Evolutionary conservation across 805 yeast genomes (phyloP).

Genomic region (Saccharomyces paradoxus): DNA sequence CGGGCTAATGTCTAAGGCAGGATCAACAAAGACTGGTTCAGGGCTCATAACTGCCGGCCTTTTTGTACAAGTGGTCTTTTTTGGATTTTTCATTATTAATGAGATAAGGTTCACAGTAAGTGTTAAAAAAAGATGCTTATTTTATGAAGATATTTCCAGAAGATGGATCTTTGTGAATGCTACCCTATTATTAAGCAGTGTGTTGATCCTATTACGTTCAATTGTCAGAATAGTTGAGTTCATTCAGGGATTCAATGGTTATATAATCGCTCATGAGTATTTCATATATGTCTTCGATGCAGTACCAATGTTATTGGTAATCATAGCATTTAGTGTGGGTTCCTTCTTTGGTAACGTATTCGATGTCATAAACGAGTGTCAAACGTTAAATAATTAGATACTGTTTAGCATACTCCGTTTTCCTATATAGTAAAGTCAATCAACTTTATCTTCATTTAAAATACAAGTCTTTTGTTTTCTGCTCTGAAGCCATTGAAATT

Average conservation of each 20-base stretch:
- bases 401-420: too few relatives aligned
- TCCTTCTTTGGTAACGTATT: slow-evolving; percentile 3
- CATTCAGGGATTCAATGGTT: slow-evolving; percentile 22
- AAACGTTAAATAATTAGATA: too few relatives aligned
- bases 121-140: slow-evolving; percentile 1
- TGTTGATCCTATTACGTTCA: slow-evolving; percentile 22
- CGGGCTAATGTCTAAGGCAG: slow-evolving; percentile 14
- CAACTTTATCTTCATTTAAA: too few relatives aligned
- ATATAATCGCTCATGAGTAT: slow-evolving; percentile 16
- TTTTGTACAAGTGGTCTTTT: slow-evolving; percentile 22
- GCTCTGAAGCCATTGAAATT: too few relatives aligned
- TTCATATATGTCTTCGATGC: slow-evolving; percentile 23
- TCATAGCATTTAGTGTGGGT: slow-evolving; percentile 2
- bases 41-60: slow-evolving; percentile 24
- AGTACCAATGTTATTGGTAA: slow-evolving; percentile 14
- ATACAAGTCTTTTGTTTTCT: too few relatives aligned
- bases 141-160: neutral
- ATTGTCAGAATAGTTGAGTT: slow-evolving; percentile 25
- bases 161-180: slow-evolving; percentile 8
- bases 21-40: slow-evolving; percentile 9
- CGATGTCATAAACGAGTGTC: neutral
- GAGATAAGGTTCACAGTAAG: slow-evolving; percentile 7
- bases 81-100: slow-evolving; percentile 20
- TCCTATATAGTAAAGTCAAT: too few relatives aligned
- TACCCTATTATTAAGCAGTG: slow-evolving; percentile 4